These are phyloP conservation scores for Agrocybe praecox DNA, from an alignment of 768 basidiomycete species.

Conservation along the genomic window DNA sequence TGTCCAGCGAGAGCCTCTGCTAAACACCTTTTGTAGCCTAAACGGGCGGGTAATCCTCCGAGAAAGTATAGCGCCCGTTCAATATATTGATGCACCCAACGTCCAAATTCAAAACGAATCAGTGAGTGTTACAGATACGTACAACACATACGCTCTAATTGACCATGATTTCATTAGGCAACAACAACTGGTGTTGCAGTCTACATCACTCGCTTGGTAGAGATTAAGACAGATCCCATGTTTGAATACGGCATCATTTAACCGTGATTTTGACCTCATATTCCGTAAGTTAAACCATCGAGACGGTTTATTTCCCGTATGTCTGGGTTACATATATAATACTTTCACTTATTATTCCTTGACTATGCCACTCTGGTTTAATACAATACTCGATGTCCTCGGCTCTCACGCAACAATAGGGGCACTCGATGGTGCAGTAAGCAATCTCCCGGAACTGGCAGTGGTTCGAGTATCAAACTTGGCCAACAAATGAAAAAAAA, in stretches of 20 bases:
- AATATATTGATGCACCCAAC: neutral
- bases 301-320: no score
- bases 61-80: neutral
- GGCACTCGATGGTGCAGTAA: no score
- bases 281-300: no score
- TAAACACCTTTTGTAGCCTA: neutral
- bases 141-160: neutral
- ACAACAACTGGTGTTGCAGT: neutral
- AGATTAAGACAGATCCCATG: neutral
- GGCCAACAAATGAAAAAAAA: no score
- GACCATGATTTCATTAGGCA: neutral
- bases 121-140: neutral
- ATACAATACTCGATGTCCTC: no score
- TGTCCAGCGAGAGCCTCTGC: neutral
- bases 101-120: neutral
- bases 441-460: no score
- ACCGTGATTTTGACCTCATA: no score
- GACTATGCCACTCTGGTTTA: no score
- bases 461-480: no score
- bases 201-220: neutral
- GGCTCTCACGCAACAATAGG: no score
- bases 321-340: no score
- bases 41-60: neutral
- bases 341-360: no score
- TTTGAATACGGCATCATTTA: neutral